phyloP scores from a whole-genome alignment of 306 rosid species.

The Glycyrrhiza uralensis region DNA sequence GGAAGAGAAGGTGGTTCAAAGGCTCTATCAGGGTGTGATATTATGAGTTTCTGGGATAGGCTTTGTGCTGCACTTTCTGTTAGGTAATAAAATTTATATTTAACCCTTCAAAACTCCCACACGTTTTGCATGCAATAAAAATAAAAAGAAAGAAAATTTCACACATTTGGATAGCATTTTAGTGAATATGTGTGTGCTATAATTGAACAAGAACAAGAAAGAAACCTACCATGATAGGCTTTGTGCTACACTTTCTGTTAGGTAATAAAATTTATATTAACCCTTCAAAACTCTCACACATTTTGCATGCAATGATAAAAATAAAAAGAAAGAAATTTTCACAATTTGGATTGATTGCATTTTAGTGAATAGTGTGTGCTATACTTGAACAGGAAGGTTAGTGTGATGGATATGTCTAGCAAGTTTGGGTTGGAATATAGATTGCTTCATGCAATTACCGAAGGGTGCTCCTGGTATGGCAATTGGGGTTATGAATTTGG shows the following conservation, averaged over 20 bases:
- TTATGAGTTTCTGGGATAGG: slow-evolving; percentile 64
- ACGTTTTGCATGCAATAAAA: no score
- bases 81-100: no score
- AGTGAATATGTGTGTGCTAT: neutral
- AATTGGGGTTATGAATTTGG: slow-evolving; percentile 68
- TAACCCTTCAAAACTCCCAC: neutral
- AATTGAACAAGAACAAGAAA: slow-evolving; percentile 44
- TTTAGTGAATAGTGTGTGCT: neutral
- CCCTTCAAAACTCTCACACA: neutral
- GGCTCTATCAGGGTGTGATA: slow-evolving; percentile 43
- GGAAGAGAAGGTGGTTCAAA: slow-evolving; percentile 60
- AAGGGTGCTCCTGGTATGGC: slow-evolving; percentile 58
- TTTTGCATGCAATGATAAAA: no score
- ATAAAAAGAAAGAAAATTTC: no score
- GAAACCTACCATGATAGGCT: no score
- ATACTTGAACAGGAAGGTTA: slow-evolving; percentile 46
- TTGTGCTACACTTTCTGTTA: slow-evolving; percentile 43
- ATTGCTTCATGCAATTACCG: slow-evolving; percentile 49
- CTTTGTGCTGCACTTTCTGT: slow-evolving; percentile 49
- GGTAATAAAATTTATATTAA: no score
- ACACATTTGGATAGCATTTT: no score
- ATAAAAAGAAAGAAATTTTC: no score
- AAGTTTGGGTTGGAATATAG: slow-evolving; percentile 58
- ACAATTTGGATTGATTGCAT: no score
- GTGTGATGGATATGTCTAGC: slow-evolving; percentile 69